Evolutionary conservation across 768 basidiomycete species (phyloP), one percentile per base, ranked within the genome.

Genomic region (Fomitopsis serialis): DNA sequence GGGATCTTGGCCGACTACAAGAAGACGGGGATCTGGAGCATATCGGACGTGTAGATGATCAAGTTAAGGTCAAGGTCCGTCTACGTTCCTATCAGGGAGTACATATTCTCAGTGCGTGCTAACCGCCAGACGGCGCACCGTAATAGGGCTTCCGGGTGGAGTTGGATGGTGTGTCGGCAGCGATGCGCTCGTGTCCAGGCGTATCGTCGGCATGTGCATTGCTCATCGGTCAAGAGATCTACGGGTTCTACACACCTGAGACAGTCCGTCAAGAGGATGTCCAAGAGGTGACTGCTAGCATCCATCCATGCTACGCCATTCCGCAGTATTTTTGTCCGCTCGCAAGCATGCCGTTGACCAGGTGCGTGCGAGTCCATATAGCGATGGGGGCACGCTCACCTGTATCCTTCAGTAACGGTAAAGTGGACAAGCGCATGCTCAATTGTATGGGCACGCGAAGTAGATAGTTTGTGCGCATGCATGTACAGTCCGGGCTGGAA

Each of bases 1-100:
- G 81, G 1, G 82, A 83, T 61, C 70, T 85, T 13, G 80, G 80
- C 22, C 71, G 76, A 44, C 82, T 80, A 80, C 66, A 70, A 42
- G 58, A 67, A 6, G 77, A 79, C 54, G 82, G 82, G 2, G 73
- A 73, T 21, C 65, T 85, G 21, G 79, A 82, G 52, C 79, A 79
- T 57, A 72, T 83, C 21, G 82, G 82, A 12, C 71, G 82, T 32
- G 74, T 79, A 32, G 82, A 85, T 58, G 80, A 84, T 56, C 82
- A 84, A 62, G 80, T 84, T 45, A 84, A 84, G 63, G 72, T 84
- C 61, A 81, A 82, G 70, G 78, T 78, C 69, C 66, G n/a, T 61
- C 29, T 5, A 11, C 29, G 29, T 32, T 6, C 11, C 29, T 5
- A 5, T 32, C 29, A 6, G 29, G 11, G 11, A 32, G 29, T n/a